Conservation (phyloP, 768 basidiomycete genomes). For the Boletus huronensis region DNA sequence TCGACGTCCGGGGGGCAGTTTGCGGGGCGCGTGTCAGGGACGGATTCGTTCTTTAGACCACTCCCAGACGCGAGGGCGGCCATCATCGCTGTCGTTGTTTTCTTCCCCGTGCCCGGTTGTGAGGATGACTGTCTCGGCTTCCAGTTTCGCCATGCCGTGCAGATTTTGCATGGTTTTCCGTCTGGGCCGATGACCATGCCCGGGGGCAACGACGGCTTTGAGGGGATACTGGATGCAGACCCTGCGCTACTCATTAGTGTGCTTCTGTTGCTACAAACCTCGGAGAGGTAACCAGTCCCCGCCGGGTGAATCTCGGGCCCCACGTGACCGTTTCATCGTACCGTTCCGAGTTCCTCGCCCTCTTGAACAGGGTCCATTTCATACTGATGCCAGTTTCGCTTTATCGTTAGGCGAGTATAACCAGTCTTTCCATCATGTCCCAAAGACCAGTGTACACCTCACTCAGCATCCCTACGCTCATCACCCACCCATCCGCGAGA, state of each 20-base stretch:
- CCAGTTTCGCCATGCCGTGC: constrained; percentile 77
- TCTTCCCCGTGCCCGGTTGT: constrained; percentile 26
- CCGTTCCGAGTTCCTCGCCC: neutral
- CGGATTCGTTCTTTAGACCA: constrained; percentile 26
- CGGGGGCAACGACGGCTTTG: constrained; percentile 50
- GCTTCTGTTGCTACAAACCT: neutral
- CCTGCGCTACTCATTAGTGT: constrained; percentile 8
- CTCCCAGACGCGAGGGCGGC: constrained; percentile 32
- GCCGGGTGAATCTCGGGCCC: neutral
- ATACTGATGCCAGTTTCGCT: neutral
- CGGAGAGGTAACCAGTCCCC: neutral
- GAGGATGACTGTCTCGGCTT: constrained; percentile 39
- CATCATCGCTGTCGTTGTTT: constrained; percentile 34
- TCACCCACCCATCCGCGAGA: constrained; percentile 53
- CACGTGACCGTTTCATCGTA: constrained; percentile 19
- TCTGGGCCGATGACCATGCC: constrained; percentile 89
- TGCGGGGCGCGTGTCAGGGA: constrained; percentile 42
- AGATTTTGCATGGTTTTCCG: constrained; percentile 94
- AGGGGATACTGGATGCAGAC: constrained; percentile 5
- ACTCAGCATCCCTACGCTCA: constrained; percentile 56
- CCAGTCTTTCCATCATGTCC: constrained; percentile 12
- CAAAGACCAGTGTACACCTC: constrained; percentile 43
- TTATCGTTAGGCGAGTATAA: neutral
- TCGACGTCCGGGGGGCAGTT: constrained; percentile 91
- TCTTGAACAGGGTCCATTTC: neutral